Base-by-base conservation (phyloP, 129 eudicot species). In the Deinandra increscens region DNA sequence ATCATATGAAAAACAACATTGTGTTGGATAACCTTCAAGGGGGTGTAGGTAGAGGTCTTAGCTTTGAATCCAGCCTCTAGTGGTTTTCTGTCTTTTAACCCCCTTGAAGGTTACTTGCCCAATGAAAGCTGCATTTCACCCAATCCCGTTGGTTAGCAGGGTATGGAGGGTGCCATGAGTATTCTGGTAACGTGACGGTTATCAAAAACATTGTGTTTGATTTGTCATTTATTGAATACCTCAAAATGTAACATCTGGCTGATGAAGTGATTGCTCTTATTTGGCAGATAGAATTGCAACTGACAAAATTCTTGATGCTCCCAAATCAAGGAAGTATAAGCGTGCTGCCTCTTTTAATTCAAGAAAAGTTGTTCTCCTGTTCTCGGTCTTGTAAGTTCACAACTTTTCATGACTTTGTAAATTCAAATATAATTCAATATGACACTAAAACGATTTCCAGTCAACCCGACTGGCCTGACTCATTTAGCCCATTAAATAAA, bases 321-420 rank as follows among this genome's bases (percentile, higher is more conserved):
- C 87, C 7, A 84, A 87, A 75, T 75, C 79, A 23, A 88, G 96
- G 81, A 91, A 88, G 74, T 91, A 71, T 72, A 91, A 86, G 82
- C 89, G 96, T 26, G 80, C 94, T 53, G 68, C 82, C 15, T 80
- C 90, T 22, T 86, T 91, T 78, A 85, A 82, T 79, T 91, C 96
- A 69, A 83, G 96, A 82, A 85, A 81, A 80, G 84, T 91, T 17
- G 96, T 88, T 76, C 85, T 91, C 73, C 74, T 91, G 48, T 91
- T 88, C 86, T 91, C 96, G 12, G 72, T 88, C 69, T 60, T 91
- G 97, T 91, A 86, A 86, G 97, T 56, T 74, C 64, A 49, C 65
- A 44, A 37, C 66, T 77, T 33, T 13, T 46, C 60, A n/a, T 64
- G 23, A 20, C 49, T 70, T 70, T 12, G 7, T 17, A 33, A 39